These are phyloP conservation scores for Kodamaea sp. DNA, from an alignment of 1,139 yeast genomes.

Conservation along the genomic window DNA sequence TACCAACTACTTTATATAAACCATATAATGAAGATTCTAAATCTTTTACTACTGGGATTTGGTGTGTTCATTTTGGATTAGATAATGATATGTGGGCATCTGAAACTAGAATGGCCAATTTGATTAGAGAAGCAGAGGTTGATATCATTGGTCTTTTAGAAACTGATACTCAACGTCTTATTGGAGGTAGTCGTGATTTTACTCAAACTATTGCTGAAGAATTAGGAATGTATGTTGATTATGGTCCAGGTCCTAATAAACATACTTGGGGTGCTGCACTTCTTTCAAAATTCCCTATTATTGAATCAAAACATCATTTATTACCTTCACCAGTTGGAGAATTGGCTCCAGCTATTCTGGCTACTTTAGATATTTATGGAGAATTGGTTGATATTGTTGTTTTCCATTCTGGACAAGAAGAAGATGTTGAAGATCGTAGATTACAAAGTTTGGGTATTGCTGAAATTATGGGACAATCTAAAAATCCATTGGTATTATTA, in stretches of 20 bases:
- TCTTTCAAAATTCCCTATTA: conserved; percentile 88
- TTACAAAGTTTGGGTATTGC: conserved; percentile 76
- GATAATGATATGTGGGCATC: conserved; percentile 99
- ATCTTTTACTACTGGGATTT: conserved; percentile 87
- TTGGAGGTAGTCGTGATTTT: conserved; percentile 92
- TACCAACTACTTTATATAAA: conserved; percentile 52
- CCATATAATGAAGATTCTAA: conserved; percentile 79
- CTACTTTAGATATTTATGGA: conserved; percentile 89
- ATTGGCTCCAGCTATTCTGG: conserved; percentile 96
- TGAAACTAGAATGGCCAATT: conserved; percentile 82
- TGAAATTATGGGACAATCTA: conserved; percentile 73
- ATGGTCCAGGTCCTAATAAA: conserved; percentile 96
- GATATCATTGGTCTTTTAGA: conserved; percentile 91
- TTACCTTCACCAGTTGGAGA: conserved; percentile 96
- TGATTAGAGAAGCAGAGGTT: conserved; percentile 78
- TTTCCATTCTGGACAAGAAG: conserved; percentile 98
- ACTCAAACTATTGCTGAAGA: conserved; percentile 92
- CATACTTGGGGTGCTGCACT: conserved; percentile 98
- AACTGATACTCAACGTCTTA: conserved; percentile 88
- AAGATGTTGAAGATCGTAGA: conserved; percentile 90
- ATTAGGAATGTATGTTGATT: conserved; percentile 90
- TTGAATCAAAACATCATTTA: conserved; percentile 84
- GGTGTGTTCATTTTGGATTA: conserved; percentile 97
- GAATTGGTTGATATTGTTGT: conserved; percentile 86
- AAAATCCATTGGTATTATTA: conserved; percentile 75